These are phyloP conservation scores for Botrytis elliptica DNA, from an alignment of 2,329 filamentous ascomycete genomes.

Conservation along the genomic window DNA sequence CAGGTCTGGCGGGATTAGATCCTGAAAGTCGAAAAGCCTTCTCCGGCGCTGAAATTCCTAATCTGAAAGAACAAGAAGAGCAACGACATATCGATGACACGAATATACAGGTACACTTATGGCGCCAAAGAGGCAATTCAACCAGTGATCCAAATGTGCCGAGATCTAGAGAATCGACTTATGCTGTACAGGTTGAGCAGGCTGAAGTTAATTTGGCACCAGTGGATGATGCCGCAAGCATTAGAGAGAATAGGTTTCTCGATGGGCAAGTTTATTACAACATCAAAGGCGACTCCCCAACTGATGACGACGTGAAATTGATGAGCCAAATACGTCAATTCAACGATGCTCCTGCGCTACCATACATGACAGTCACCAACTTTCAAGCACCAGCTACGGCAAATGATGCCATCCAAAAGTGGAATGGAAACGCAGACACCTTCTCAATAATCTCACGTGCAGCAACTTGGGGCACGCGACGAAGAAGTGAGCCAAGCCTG, in stretches of 20 bases:
- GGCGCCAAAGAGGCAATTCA: slow-evolving; percentile 35
- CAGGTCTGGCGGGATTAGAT: slow-evolving; percentile 35
- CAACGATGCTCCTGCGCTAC: slow-evolving; percentile 42
- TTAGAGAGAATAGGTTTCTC: slow-evolving; percentile 37
- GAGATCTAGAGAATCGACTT: slow-evolving; percentile 28
- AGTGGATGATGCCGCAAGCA: slow-evolving; percentile 35
- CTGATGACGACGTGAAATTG: slow-evolving; percentile 32
- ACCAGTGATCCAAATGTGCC: slow-evolving; percentile 30
- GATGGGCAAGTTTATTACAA: slow-evolving; percentile 39
- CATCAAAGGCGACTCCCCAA: slow-evolving; percentile 28
- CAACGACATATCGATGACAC: slow-evolving; percentile 34
- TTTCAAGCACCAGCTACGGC: slow-evolving; percentile 47
- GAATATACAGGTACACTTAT: slow-evolving; percentile 39
- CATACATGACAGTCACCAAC: slow-evolving; percentile 38
- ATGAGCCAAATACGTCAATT: slow-evolving; percentile 37
- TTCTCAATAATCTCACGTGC: slow-evolving; percentile 59
- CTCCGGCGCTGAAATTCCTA: slow-evolving; percentile 31
- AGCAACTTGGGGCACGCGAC: slow-evolving; percentile 69
- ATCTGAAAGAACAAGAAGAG: slow-evolving; percentile 39
- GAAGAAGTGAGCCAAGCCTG: slow-evolving; percentile 60
- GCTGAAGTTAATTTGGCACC: slow-evolving; percentile 31
- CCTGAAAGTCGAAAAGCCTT: slow-evolving; percentile 35
- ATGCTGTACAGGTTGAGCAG: slow-evolving; percentile 24
- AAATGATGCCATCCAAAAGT: slow-evolving; percentile 50
- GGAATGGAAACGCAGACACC: slow-evolving; percentile 45